A percentile compares a stretch with the other conserved stretches of the same genome.
phyloP scores from a whole-genome alignment of 176 grass and related monocot genomes.

The Melocanna baccifera region DNA sequence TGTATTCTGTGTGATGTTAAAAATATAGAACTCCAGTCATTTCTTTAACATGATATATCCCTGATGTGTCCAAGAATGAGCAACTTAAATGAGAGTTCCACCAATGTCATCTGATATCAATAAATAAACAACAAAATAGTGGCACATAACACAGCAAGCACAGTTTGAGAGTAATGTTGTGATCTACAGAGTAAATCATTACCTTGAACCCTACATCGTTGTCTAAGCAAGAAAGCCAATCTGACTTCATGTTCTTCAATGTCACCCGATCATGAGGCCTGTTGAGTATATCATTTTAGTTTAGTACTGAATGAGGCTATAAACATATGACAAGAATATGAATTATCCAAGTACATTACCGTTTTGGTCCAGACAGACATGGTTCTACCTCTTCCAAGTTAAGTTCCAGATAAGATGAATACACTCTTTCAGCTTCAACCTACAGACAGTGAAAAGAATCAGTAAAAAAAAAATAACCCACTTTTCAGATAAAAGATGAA shows the following conservation, averaged over 20 bases:
- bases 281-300: constrained; percentile 9
- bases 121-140: background rate
- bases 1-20: background rate
- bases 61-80: background rate
- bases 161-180: background rate
- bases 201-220: constrained; percentile 97
- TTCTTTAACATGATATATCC: background rate
- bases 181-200: background rate
- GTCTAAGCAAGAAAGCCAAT: constrained; percentile 95
- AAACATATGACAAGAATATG: constrained; percentile 5
- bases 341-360: constrained; percentile 49
- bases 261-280: constrained; percentile 96
- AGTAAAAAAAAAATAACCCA: constrained; percentile 22
- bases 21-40: background rate
- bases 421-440: constrained; percentile 84
- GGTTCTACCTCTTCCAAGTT: constrained; percentile 83
- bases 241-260: constrained; percentile 90
- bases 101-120: background rate
- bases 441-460: constrained; percentile 37
- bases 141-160: background rate
- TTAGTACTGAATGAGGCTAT: constrained; percentile 25
- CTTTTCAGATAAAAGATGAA: constrained; percentile 8
- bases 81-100: background rate
- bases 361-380: constrained; percentile 92
- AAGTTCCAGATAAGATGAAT: constrained; percentile 94